phyloP scores from a whole-genome alignment of 2,329 filamentous ascomycete species.

The Knufia fluminis region DNA sequence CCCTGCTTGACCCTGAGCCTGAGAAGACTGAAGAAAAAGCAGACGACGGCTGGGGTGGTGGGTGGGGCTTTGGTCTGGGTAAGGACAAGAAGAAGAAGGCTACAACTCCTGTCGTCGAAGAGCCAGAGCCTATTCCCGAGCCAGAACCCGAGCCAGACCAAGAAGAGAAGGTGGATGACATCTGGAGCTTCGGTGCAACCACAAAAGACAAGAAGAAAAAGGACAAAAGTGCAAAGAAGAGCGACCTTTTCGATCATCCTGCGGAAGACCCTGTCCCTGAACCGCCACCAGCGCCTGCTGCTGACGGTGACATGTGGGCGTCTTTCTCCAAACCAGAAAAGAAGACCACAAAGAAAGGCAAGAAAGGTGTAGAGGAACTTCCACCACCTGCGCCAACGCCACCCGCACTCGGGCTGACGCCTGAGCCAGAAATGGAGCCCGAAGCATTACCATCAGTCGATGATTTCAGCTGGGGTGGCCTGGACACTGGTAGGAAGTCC shows the following conservation, averaged over 20 bases:
- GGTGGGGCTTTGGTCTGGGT: conserved; percentile 36
- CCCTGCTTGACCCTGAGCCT: conserved; percentile 4
- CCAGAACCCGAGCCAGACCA: conserved; percentile 4
- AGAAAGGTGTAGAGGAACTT: conserved; percentile 35
- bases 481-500: conserved; percentile 28
- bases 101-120: conserved; percentile 27
- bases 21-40: conserved; percentile 38
- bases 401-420: conserved; percentile 35
- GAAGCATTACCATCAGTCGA: conserved; percentile 23
- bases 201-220: conserved; percentile 42
- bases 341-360: conserved; percentile 43
- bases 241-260: conserved; percentile 23
- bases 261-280: conserved; percentile 16
- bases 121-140: conserved; percentile 10
- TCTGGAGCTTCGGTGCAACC: conserved; percentile 35
- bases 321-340: conserved; percentile 25
- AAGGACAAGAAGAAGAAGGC: conserved; percentile 37
- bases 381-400: conserved; percentile 41
- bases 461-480: conserved; percentile 32
- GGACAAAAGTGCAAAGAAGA: conserved; percentile 37
- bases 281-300: conserved; percentile 1
- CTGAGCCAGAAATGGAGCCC: conserved; percentile 29
- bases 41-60: conserved; percentile 39
- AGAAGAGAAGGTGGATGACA: conserved; percentile 36
- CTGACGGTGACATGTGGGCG: conserved; percentile 28